phyloP scores from a whole-genome alignment of 1,284 basidiomycete genomes.

The Naganishia sp. region DNA sequence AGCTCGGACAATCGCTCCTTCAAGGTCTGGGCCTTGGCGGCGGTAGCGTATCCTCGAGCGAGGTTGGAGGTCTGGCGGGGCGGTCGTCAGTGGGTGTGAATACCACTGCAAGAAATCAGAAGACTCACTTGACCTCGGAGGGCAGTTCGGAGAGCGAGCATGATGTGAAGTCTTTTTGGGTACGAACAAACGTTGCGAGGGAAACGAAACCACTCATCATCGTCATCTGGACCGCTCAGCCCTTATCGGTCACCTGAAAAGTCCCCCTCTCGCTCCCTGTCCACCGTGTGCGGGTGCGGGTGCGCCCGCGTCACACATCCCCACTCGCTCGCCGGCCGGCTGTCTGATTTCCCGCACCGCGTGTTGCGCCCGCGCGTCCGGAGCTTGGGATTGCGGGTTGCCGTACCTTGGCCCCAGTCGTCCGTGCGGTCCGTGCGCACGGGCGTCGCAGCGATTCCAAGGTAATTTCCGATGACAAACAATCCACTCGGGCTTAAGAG shows the following conservation, averaged over 20 bases:
- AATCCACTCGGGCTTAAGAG: too few species aligned
- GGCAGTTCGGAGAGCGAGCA: constrained; percentile 42
- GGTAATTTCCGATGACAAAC: too few species aligned
- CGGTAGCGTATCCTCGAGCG: constrained; percentile 28
- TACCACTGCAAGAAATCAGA: neutral
- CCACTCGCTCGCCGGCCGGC: neutral
- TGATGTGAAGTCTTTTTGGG: constrained; percentile 10
- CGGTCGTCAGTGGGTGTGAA: neutral
- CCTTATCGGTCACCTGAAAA: too few species aligned
- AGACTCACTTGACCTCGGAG: constrained; percentile 39
- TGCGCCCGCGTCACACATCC: too few species aligned
- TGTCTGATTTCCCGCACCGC: constrained; percentile 1
- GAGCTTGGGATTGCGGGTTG: neutral
- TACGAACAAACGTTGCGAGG: neutral
- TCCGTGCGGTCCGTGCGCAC: neutral
- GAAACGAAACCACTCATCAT: too few species aligned
- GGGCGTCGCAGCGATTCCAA: neutral
- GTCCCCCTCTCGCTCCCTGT: too few species aligned
- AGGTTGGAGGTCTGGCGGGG: constrained; percentile 17
- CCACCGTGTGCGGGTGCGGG: too few species aligned
- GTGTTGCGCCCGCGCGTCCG: neutral
- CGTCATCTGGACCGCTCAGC: too few species aligned
- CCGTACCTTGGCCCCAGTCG: neutral
- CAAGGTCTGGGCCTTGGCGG: constrained; percentile 58
- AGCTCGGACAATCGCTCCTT: constrained; percentile 88